Evolutionary conservation across 2,329 filamentous ascomycete genomes (phyloP).

Genomic region (Xylaria sp.): DNA sequence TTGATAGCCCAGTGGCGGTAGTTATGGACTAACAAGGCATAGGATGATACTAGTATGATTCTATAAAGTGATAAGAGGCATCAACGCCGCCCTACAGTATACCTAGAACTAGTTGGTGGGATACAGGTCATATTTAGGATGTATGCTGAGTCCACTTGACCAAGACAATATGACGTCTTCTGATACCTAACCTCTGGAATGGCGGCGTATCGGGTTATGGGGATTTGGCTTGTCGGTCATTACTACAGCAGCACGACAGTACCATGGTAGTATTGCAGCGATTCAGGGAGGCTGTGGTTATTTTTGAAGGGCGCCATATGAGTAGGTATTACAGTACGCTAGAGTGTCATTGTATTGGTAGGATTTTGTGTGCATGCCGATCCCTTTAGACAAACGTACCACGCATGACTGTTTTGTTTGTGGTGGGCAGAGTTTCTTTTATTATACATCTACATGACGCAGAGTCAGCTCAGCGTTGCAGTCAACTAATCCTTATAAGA

Average conservation of each 20-base stretch:
- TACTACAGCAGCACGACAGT: not conserved
- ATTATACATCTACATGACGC: constrained; percentile 32
- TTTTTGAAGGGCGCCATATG: constrained; percentile 6
- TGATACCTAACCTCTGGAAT: not conserved
- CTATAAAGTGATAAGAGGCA: no score
- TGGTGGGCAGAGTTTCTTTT: constrained; percentile 31
- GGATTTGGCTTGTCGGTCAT: not conserved
- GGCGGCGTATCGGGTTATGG: not conserved
- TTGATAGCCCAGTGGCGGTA: not conserved
- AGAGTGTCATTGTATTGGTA: constrained; percentile 20
- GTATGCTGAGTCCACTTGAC: not conserved
- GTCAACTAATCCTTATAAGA: constrained; percentile 27
- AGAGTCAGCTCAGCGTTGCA: constrained; percentile 36
- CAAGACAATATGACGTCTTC: not conserved
- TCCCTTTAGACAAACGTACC: constrained; percentile 6
- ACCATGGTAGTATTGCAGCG: not conserved
- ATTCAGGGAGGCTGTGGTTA: not conserved
- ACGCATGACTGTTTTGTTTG: constrained; percentile 24
- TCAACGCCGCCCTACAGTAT: not conserved
- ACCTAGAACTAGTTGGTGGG: not conserved
- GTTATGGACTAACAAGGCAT: not conserved
- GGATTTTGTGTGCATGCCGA: constrained; percentile 24
- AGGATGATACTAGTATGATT: not conserved
- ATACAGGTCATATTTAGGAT: not conserved
- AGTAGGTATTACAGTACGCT: constrained; percentile 7